Percentiles rank a stretch among this genome's conserved stretches.
Conservation (phyloP, 2,329 filamentous ascomycete genomes). For the Tricladium varicosporioides region DNA sequence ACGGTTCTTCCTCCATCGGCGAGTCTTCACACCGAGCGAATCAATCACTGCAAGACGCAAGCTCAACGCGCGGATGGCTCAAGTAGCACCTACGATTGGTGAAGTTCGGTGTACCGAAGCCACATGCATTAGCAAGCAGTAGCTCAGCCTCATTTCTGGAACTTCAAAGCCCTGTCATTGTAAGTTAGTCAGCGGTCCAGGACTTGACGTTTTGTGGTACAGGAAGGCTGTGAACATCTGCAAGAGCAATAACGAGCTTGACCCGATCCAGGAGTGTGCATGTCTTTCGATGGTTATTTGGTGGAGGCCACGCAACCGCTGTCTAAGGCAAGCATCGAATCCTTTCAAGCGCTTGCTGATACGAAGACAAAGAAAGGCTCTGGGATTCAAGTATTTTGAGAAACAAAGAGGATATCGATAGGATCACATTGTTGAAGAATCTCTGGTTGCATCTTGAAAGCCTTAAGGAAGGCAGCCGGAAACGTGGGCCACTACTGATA, state of each 20-base stretch:
- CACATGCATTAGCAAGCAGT: neutral
- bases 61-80: neutral
- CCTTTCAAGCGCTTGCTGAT: too few relatives aligned
- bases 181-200: neutral
- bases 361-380: too few relatives aligned
- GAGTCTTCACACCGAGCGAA: neutral
- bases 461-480: neutral
- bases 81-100: neutral
- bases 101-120: neutral
- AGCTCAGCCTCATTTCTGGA: neutral
- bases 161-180: neutral
- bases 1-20: neutral
- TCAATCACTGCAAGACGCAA: neutral
- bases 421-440: neutral
- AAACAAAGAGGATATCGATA: neutral
- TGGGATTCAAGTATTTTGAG: neutral
- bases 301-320: neutral
- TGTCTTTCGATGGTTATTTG: neutral
- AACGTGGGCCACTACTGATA: neutral
- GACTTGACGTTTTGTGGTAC: neutral
- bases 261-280: neutral
- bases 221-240: neutral
- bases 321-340: neutral
- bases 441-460: neutral
- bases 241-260: neutral